These are phyloP conservation scores for Dryas integrifolia DNA, from an alignment of 331 rosid species.

Conservation along the genomic window DNA sequence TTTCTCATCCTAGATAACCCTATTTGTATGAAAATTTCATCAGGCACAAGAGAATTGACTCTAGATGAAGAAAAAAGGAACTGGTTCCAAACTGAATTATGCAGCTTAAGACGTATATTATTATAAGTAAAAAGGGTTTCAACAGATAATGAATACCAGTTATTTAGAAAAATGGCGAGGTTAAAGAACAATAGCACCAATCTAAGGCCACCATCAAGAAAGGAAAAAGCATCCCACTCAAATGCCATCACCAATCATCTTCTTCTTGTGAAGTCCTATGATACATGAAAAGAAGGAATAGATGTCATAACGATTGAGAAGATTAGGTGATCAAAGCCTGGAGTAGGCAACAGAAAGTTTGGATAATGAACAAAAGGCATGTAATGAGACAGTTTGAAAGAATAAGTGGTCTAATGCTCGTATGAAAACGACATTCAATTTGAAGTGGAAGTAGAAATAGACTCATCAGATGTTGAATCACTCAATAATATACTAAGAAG, in stretches of 20 bases:
- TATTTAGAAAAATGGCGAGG: too few relatives aligned
- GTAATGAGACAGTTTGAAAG: background rate
- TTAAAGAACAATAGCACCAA: conserved; percentile 2
- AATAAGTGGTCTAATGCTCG: background rate
- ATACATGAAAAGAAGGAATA: conserved; percentile 1
- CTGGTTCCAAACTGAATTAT: too few relatives aligned
- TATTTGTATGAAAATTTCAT: too few relatives aligned
- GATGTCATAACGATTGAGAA: conserved; percentile 4
- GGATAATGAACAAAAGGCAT: background rate
- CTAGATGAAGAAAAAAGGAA: too few relatives aligned
- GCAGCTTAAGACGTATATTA: background rate
- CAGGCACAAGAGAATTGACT: too few relatives aligned
- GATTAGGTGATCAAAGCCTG: background rate
- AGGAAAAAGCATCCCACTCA: conserved; percentile 10
- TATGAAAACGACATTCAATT: background rate
- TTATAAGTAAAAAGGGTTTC: background rate
- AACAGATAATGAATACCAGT: background rate
- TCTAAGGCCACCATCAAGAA: conserved; percentile 4
- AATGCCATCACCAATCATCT: conserved; percentile 7
- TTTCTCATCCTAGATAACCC: too few relatives aligned
- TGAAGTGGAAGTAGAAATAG: background rate
- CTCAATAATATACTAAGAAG: background rate
- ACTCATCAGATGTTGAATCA: background rate
- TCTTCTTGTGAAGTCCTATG: conserved; percentile 13
- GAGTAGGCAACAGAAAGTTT: conserved; percentile 1